Conservation (phyloP, 768 basidiomycete genomes). For the Podaxis pistillaris region DNA sequence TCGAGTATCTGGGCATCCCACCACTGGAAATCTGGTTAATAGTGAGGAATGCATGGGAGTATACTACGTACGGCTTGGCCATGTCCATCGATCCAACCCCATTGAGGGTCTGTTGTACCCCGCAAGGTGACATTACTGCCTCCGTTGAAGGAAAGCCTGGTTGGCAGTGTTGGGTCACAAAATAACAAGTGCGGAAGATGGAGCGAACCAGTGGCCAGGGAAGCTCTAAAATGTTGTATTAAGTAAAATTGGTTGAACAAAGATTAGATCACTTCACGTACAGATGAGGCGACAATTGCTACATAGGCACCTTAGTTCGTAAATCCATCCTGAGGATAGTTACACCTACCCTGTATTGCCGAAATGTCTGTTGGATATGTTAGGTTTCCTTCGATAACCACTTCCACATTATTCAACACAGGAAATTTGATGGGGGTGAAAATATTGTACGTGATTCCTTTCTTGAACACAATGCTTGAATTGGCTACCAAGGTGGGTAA, state of each 20-base stretch:
- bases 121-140: conserved; percentile 59
- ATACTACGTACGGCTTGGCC: conserved; percentile 44
- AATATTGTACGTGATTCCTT: conserved; percentile 59
- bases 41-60: not conserved
- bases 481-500: conserved; percentile 38
- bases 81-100: conserved; percentile 67
- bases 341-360: conserved; percentile 42
- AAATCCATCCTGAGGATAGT: not conserved
- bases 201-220: conserved; percentile 41
- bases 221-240: conserved; percentile 32
- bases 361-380: conserved; percentile 53
- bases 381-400: conserved; percentile 56
- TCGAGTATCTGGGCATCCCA: conserved; percentile 52
- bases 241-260: not conserved
- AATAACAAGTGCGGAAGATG: not conserved
- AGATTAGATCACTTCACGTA: conserved; percentile 23
- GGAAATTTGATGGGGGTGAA: conserved; percentile 61
- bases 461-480: conserved; percentile 55
- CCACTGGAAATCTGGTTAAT: conserved; percentile 37
- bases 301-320: not conserved
- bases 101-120: conserved; percentile 50
- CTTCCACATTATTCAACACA: conserved; percentile 51
- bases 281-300: conserved; percentile 46
- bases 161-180: not conserved
- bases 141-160: conserved; percentile 53